Base-by-base conservation (phyloP, 2,329 filamentous ascomycete species). In the Phoma herbarum region DNA sequence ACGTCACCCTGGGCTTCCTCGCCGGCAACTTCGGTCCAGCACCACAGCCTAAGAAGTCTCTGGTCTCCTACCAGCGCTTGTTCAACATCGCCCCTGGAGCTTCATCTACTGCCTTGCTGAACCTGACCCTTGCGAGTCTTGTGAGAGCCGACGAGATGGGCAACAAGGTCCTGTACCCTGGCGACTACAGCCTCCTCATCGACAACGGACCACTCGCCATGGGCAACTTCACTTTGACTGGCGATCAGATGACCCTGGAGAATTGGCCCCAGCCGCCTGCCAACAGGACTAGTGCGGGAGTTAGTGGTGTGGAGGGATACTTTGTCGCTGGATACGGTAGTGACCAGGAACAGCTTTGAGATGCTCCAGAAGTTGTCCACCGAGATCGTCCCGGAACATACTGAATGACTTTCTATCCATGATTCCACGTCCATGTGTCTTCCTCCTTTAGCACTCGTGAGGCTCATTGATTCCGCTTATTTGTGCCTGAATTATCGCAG, bases 11-110 rank as follows among this genome's bases (percentile, higher is more conserved):
- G 2, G 78, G 77, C 1, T 88, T 86, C 68, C 58, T 86, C 2
- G 74, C 77, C 11, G 80, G 81, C 5, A 71, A 79, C 3, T 81
- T 82, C 0, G 80, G 81, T 14, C 84, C 85, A 0, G 59, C 68
- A 22, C 85, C 85, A 1, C 79, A 81, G 44, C 85, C 85, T 0
- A 78, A 79, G 55, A 87, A 87, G 73, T 80, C 78, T 3, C 78
- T 87, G 0, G 83, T 81, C 0, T 76, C 79, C 1, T 87, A 87
- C 65, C 71, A 74, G 3, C 77, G 85, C 16, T 63, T 84, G 14
- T 73, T 73, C 46, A 71, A 72, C 52, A 73, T 85, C 39, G 60
- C 71, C 10, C 64, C 76, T 0, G 80, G 78, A 1, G 55, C 73
- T 25, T 72, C 71, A 0, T 52, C 50, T 4, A 77, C 68, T 5